Evolutionary conservation across 2,329 filamentous ascomycete species (phyloP).

Genomic region (Fusarium verticillioides): DNA sequence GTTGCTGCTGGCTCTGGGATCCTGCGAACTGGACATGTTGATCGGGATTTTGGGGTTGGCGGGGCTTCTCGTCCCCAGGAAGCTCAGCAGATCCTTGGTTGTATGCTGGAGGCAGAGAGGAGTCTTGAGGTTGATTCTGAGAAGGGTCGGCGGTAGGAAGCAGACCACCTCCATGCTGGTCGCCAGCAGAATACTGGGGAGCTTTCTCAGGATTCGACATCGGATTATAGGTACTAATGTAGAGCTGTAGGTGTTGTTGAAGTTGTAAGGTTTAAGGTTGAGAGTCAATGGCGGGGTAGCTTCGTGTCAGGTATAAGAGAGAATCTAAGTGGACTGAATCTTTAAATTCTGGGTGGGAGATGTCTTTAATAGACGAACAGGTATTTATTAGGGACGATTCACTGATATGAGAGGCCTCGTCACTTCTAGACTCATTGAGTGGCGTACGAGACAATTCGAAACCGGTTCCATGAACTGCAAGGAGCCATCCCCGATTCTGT

Average conservation of each 20-base stretch:
- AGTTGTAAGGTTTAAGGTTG: conserved; percentile 22
- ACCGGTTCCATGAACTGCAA: conserved; percentile 31
- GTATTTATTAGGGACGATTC: background rate
- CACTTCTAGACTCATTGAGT: conserved; percentile 13
- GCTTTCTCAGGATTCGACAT: conserved; percentile 40
- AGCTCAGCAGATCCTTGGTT: conserved; percentile 29
- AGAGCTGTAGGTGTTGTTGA: background rate
- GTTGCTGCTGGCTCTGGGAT: conserved; percentile 2
- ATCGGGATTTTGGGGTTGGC: background rate
- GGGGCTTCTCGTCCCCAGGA: conserved; percentile 29
- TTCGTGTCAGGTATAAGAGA: conserved; percentile 7
- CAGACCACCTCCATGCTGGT: conserved; percentile 27
- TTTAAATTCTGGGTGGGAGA: background rate
- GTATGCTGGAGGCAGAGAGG: conserved; percentile 25
- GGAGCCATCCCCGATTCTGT: conserved; percentile 9
- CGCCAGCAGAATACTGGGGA: conserved; percentile 29
- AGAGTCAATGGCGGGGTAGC: conserved; percentile 35
- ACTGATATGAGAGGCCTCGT: conserved; percentile 37
- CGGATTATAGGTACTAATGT: background rate
- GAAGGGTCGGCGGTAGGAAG: conserved; percentile 21
- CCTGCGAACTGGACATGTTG: background rate
- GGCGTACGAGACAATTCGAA: conserved; percentile 30
- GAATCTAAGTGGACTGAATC: background rate
- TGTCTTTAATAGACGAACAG: conserved; percentile 21
- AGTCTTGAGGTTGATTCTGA: conserved; percentile 33